Conservation (phyloP, 176 grass and related monocot genomes). For the Triticum turgidum region DNA sequence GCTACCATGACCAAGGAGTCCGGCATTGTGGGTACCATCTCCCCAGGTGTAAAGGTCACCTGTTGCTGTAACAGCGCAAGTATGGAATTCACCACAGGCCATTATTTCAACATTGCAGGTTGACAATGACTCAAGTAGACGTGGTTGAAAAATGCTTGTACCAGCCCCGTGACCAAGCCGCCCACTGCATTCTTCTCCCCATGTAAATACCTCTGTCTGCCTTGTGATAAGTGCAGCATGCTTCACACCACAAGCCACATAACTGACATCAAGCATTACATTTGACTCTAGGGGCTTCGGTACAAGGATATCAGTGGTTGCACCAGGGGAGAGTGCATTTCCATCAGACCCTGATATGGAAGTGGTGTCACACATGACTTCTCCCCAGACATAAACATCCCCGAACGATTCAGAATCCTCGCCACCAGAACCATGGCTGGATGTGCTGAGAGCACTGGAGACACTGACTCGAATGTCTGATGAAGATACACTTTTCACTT, state of each 20-base stretch:
- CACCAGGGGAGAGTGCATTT: constrained; percentile 5
- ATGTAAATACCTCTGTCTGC: constrained; percentile 89
- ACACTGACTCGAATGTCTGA: constrained; percentile 86
- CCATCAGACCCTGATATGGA: constrained; percentile 36
- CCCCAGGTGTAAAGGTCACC: constrained; percentile 99
- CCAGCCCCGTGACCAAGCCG: constrained; percentile 81
- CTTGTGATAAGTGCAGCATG: constrained; percentile 85
- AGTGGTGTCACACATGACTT: constrained; percentile 67
- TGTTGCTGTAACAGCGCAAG: constrained; percentile 71
- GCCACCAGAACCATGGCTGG: constrained; percentile 90
- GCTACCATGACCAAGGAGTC: constrained; percentile 86
- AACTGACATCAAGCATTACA: constrained; percentile 91
- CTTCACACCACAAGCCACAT: constrained; percentile 80
- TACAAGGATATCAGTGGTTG: constrained; percentile 67
- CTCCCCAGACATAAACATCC: constrained; percentile 37
- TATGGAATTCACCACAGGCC: constrained; percentile 94
- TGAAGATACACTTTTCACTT: constrained; percentile 72
- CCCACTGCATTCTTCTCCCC: constrained; percentile 89
- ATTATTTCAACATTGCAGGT: constrained; percentile 65
- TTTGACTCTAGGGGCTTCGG: constrained; percentile 97
- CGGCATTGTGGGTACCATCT: constrained; percentile 88
- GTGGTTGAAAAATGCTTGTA: constrained; percentile 65
- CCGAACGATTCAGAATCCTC: constrained; percentile 89
- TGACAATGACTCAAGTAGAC: constrained; percentile 79
- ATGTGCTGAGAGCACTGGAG: constrained; percentile 95